Evolutionary conservation across 2,329 filamentous ascomycete genomes (phyloP).

Genomic region (Colletotrichum tamarilloi): DNA sequence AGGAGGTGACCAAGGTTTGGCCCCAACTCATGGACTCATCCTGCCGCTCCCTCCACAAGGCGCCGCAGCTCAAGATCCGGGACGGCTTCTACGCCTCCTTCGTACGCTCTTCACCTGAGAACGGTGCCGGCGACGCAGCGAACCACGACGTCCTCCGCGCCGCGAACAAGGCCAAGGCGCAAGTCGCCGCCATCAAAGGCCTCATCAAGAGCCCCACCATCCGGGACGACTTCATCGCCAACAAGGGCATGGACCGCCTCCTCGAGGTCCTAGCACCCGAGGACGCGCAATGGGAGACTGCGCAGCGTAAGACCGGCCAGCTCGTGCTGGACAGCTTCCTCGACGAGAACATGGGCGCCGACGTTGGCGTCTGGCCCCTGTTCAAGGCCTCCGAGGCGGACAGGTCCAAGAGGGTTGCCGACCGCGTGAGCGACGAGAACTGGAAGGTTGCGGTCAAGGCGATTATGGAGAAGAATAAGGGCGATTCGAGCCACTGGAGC

Average conservation of each 20-base stretch:
- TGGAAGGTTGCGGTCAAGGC: constrained; percentile 30
- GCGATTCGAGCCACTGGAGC: constrained; percentile 35
- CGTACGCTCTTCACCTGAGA: constrained; percentile 41
- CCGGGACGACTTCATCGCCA: constrained; percentile 64
- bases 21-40: constrained; percentile 48
- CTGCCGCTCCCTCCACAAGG: constrained; percentile 45
- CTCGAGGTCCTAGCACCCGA: constrained; percentile 62
- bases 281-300: constrained; percentile 59
- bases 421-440: constrained; percentile 28
- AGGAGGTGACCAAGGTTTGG: constrained; percentile 62
- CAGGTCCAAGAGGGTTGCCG: constrained; percentile 28
- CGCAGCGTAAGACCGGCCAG: constrained; percentile 66
- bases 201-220: constrained; percentile 66
- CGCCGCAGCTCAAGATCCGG: constrained; percentile 42
- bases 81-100: constrained; percentile 55
- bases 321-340: constrained; percentile 74
- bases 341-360: constrained; percentile 72
- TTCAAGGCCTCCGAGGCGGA: constrained; percentile 32
- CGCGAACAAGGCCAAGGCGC: constrained; percentile 46
- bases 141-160: constrained; percentile 25
- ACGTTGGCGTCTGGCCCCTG: constrained; percentile 65
- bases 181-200: constrained; percentile 64
- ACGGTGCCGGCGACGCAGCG: not conserved
- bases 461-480: constrained; percentile 29
- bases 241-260: constrained; percentile 64